Evolutionary conservation across 345 rosid genomes (phyloP).

Genomic region (Sonneratia caseolaris): DNA sequence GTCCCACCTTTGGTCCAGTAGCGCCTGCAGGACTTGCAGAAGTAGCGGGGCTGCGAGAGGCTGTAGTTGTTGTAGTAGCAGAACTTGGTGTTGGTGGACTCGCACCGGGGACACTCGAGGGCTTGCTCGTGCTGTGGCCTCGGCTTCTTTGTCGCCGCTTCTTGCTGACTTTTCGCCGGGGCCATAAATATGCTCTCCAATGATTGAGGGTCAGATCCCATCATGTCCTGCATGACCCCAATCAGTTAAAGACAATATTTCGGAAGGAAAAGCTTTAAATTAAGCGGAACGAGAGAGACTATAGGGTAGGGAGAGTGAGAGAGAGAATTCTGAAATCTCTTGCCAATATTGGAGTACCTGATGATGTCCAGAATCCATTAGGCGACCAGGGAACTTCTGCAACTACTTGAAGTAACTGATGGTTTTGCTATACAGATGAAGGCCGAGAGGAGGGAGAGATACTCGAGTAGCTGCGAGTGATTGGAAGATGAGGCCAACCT

Average conservation of each 20-base stretch:
- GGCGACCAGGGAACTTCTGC: not conserved
- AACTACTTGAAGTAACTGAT: not conserved
- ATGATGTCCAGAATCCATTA: too few species aligned
- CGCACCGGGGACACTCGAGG: conserved; percentile 90
- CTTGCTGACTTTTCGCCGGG: conserved; percentile 9
- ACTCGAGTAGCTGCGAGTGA: not conserved
- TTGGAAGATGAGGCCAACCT: not conserved
- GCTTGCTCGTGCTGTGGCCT: conserved; percentile 74
- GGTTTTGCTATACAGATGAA: not conserved
- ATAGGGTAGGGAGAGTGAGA: too few species aligned
- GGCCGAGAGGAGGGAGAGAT: not conserved
- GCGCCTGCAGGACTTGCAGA: conserved; percentile 94
- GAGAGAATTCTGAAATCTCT: too few species aligned
- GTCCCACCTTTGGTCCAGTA: conserved; percentile 99
- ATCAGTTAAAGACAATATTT: not conserved
- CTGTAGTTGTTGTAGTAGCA: conserved; percentile 99
- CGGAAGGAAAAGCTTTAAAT: too few species aligned
- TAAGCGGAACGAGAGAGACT: too few species aligned
- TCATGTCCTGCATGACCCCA: conserved; percentile 14
- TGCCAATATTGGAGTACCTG: too few species aligned
- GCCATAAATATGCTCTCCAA: conserved; percentile 13
- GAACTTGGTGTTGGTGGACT: conserved; percentile 90
- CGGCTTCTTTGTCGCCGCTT: conserved; percentile 30
- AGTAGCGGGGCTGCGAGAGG: conserved; percentile 89
- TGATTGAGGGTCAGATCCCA: conserved; percentile 4